Evolutionary conservation across 371 early-diverging fungal species (phyloP), one percentile per base, ranked within the genome.

Genomic region (Zychaea mexicana): DNA sequence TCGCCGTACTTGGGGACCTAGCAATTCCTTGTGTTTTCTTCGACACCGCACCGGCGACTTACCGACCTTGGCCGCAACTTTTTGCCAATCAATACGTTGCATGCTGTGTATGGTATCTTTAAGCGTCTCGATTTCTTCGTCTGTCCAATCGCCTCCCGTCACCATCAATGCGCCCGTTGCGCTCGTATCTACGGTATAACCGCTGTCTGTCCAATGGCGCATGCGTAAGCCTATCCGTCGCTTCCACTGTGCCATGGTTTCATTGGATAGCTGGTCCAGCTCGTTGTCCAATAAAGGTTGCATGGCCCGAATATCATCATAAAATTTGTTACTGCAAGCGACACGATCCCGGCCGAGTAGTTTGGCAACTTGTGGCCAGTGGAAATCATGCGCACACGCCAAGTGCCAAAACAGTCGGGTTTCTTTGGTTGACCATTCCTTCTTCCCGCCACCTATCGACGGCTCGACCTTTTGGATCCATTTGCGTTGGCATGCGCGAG

Each of bases 391-490:
- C 0, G 45, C 30, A 10, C 49, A 12, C 1, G 71, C 24, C 17
- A 59, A 57, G 13, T 68, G 66, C 77, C 77, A 82, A 52, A 79
- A 79, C 15, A 75, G 42, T 17, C 61, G 30, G 13, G 57, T 58
- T 28, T 79, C 79, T 52, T 76, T 62, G 0, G 26, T n/a, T 9
- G 62, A 38, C 79, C 78, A 77, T 12, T 32, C 2, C 7, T 32
- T 36, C 28, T 1, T 39, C 52, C 15, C 64, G 56, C 17, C 64
- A 58, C 2, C 62, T 53, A 27, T 61, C 10, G 59, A 58, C 12
- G 78, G 78, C 52, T 76, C 76, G 2, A 77, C 53, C n/a, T 67
- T 61, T 12, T 38, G 62, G 32, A 32, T 5, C 78, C 77, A 82
- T 19, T 62, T 57, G 1, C 31, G 8, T 4, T 36, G 28, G 45